Conservation (phyloP, 768 basidiomycete genomes). For the Suillus spraguei region DNA sequence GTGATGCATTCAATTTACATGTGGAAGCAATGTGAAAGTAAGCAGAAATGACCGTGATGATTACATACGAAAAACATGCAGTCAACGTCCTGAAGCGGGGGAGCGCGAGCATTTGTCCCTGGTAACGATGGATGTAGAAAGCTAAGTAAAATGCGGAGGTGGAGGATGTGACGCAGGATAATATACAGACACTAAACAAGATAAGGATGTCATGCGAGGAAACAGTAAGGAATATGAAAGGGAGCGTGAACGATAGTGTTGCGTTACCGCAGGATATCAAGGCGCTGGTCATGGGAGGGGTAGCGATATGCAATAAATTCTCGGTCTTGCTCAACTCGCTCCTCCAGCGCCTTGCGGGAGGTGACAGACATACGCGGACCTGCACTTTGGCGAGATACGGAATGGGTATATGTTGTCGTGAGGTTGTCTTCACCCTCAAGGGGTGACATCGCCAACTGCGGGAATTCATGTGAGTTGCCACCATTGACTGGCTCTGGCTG, state of each 20-base stretch:
- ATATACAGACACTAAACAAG: constrained; percentile 22
- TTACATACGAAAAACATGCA: constrained; percentile 18
- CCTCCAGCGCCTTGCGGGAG: constrained; percentile 73
- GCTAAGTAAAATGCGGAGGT: constrained; percentile 24
- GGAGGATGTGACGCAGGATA: constrained; percentile 17
- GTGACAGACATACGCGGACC: constrained; percentile 61
- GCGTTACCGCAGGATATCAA: constrained; percentile 54
- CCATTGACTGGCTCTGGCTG: constrained; percentile 32
- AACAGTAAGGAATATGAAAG: constrained; percentile 3
- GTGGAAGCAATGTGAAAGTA: constrained; percentile 16
- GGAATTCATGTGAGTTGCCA: constrained; percentile 47
- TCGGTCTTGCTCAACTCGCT: constrained; percentile 80
- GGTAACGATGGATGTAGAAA: constrained; percentile 14
- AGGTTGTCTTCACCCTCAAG: constrained; percentile 52
- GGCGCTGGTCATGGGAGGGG: constrained; percentile 72
- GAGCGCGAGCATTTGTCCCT: constrained; percentile 19
- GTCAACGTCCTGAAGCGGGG: constrained; percentile 29
- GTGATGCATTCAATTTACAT: constrained; percentile 31
- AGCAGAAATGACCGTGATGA: constrained; percentile 18
- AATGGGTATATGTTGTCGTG: constrained; percentile 48
- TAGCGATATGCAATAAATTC: constrained; percentile 89
- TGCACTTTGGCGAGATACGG: constrained; percentile 54
- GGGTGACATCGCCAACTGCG: constrained; percentile 45
- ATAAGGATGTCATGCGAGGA: constrained; percentile 10
- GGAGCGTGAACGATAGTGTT: constrained; percentile 8